Evolutionary conservation across 2,329 filamentous ascomycete species (phyloP), one percentile per base, ranked within the genome.

Genomic region (Hypoxylon sp.): DNA sequence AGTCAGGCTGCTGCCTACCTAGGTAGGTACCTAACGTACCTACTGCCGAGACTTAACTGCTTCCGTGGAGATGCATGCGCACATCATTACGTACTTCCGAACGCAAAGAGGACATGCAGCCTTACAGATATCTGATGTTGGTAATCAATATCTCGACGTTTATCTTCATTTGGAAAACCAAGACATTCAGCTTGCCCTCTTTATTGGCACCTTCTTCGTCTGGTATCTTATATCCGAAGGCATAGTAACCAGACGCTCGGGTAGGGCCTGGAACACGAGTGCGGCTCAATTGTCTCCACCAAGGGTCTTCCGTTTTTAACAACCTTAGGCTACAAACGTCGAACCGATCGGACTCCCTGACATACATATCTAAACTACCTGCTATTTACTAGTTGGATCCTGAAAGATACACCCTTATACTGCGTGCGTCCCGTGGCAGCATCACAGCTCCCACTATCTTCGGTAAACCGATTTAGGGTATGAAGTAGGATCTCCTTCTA

Each of bases 1-100:
- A 49, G 55, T 58, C 45, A 58, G 55, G 55, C 55, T 58, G 30
- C 25, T 14, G 55, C 55, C 55, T 58, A 28, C 28, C 28, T 57
- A 21, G 46, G 46, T 50, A 50, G 28, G 25, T 36, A 46, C 19
- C 43, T 25, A 46, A 14, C 23, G 14, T 30, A n/a, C 25, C 25
- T 30, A 30, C 28, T 30, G 28, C 28, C 28, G 28, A 30, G 28
- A 36, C 14, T n/a, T 34, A 3, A 25, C 46, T 19, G 46, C 46
- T 43, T 43, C 38, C 38, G 38, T 21, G 32, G 32, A 38, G 19
- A 34, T 23, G 17, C 19, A 38, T 34, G 21, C 19, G 10, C 32
- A 9, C 17, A 17, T 19, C 2, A 21, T 43, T 25, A 38, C 32
- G 34, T 53, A 21, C 17, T 13, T 25, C 14, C 2, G 19, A 6